Evolutionary conservation across 2,329 filamentous ascomycete genomes (phyloP).

Genomic region (Pseudocercospora fijiensis): DNA sequence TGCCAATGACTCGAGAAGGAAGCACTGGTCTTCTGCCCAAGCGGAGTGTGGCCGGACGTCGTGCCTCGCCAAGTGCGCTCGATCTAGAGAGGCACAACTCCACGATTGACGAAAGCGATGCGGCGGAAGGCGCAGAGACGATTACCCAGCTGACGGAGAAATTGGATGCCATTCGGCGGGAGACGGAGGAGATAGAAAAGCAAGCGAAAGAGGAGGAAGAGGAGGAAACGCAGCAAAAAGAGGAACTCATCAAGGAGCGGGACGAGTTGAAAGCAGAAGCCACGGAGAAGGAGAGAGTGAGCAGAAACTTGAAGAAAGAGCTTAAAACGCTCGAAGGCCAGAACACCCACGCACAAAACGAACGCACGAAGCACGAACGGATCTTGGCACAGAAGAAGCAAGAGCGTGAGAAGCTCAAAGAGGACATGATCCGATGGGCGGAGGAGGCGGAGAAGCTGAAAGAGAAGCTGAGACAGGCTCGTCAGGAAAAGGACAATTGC

Average conservation of each 20-base stretch:
- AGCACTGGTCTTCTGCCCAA: conserved; percentile 56
- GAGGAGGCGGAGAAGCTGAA: conserved; percentile 60
- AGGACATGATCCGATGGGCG: conserved; percentile 68
- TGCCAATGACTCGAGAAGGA: conserved; percentile 65
- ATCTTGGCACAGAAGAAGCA: conserved; percentile 65
- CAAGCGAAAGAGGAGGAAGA: conserved; percentile 64
- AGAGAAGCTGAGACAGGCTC: conserved; percentile 46
- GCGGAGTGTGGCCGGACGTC: conserved; percentile 67
- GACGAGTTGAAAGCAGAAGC: conserved; percentile 74
- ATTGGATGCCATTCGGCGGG: conserved; percentile 75
- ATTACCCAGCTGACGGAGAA: conserved; percentile 77
- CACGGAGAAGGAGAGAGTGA: conserved; percentile 89
- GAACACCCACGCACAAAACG: conserved; percentile 77
- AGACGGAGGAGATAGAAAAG: conserved; percentile 75
- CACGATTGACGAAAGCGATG: conserved; percentile 42
- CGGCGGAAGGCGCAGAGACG: conserved; percentile 62
- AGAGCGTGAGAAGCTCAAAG: conserved; percentile 67
- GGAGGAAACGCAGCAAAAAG: conserved; percentile 48
- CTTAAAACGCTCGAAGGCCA: conserved; percentile 76
- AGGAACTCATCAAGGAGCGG: conserved; percentile 67
- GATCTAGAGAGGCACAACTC: conserved; percentile 40
- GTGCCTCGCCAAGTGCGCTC: conserved; percentile 61
- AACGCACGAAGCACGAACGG: conserved; percentile 75
- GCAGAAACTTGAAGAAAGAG: conserved; percentile 77
- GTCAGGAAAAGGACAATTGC: conserved; percentile 41